Evolutionary conservation across 2,329 filamentous ascomycete genomes (phyloP).

Genomic region (Sporothrix globosa): DNA sequence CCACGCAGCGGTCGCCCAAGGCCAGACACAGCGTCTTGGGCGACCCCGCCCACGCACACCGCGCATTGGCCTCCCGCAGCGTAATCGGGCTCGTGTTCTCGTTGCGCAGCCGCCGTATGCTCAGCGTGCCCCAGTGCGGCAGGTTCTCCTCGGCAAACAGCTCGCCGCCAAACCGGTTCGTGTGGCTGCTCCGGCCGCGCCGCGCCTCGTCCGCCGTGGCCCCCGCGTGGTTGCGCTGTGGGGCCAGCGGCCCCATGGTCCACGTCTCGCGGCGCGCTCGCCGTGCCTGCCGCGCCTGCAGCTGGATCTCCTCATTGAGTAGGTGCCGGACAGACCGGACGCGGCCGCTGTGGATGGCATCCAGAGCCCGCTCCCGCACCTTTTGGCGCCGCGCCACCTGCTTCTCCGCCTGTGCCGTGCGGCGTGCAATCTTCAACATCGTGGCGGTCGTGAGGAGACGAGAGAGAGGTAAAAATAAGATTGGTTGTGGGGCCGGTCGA

Average conservation of each 20-base stretch:
- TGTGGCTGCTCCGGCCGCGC: slow-evolving; percentile 29
- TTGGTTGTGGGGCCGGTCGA: neutral
- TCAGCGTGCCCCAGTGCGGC: slow-evolving; percentile 36
- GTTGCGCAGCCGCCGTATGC: slow-evolving; percentile 34
- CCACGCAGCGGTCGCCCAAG: slow-evolving; percentile 76
- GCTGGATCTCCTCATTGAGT: slow-evolving; percentile 43
- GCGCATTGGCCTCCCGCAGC: slow-evolving; percentile 44
- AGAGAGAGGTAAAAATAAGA: neutral
- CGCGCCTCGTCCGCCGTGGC: slow-evolving; percentile 32
- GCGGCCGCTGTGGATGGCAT: slow-evolving; percentile 8
- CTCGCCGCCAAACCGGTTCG: slow-evolving; percentile 34
- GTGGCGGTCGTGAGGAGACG: slow-evolving; percentile 1
- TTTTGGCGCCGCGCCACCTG: slow-evolving; percentile 57
- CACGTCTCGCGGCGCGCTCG: slow-evolving; percentile 72
- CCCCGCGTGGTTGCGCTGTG: slow-evolving; percentile 63
- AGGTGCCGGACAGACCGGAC: slow-evolving; percentile 38
- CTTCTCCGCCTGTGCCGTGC: slow-evolving; percentile 67
- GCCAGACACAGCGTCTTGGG: slow-evolving; percentile 63
- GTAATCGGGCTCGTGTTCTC: slow-evolving; percentile 35
- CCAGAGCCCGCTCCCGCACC: slow-evolving; percentile 23
- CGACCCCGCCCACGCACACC: slow-evolving; percentile 61
- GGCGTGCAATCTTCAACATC: slow-evolving; percentile 74
- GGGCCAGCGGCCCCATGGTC: slow-evolving; percentile 75
- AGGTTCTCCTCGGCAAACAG: slow-evolving; percentile 32
- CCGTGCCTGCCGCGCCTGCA: slow-evolving; percentile 44